Evolutionary conservation across 257 asterid genomes (phyloP).

Genomic region (Capsicum chinense): DNA sequence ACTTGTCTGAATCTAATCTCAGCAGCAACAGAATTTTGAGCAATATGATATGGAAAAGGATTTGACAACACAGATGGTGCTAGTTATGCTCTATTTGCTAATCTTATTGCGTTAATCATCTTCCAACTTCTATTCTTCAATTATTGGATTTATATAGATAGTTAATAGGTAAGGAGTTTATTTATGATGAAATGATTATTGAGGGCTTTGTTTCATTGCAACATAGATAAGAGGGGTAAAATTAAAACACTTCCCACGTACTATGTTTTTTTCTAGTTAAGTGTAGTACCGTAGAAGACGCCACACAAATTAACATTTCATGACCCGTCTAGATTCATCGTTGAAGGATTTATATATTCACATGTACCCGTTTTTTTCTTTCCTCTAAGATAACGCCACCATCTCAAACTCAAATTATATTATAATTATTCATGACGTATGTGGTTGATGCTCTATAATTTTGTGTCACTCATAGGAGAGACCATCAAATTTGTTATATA

Average conservation of each 20-base stretch:
- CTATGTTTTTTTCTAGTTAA: background rate
- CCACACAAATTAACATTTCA: background rate
- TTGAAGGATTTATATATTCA: background rate
- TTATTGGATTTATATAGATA: background rate
- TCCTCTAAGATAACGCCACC: no score
- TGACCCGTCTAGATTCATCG: background rate
- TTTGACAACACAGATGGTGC: background rate
- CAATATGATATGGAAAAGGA: background rate
- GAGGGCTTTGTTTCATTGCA: background rate
- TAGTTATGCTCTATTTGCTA: background rate
- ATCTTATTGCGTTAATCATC: background rate
- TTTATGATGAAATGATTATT: background rate
- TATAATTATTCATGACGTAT: no score
- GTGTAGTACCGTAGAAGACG: background rate
- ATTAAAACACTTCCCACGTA: background rate
- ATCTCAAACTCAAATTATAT: no score
- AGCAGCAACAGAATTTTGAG: background rate
- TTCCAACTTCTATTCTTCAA: background rate
- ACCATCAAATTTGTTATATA: no score
- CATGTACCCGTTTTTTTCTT: no score
- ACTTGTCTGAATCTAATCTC: constrained; percentile 18
- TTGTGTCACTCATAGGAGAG: no score
- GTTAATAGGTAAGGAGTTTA: background rate
- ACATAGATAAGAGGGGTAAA: no score
- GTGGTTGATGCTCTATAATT: no score